phyloP scores from a whole-genome alignment of 1,284 basidiomycete genomes.

The Ustilago crameri region DNA sequence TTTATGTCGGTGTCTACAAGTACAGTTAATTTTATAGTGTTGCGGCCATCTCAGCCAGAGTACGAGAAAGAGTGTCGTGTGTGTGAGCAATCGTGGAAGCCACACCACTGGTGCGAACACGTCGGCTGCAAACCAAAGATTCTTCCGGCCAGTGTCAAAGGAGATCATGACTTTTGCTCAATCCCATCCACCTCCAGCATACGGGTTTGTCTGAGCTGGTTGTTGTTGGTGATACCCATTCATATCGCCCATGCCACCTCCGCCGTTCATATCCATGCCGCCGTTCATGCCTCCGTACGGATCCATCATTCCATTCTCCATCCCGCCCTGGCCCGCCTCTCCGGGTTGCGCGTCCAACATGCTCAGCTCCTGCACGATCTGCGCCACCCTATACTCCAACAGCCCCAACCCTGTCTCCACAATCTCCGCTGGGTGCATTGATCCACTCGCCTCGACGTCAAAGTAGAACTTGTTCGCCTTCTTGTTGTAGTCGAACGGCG shows the following conservation, averaged over 20 bases:
- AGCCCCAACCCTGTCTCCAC: slow-evolving; percentile 62
- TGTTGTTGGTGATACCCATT: slow-evolving; percentile 26
- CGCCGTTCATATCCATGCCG: slow-evolving; percentile 21
- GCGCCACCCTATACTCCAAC: slow-evolving; percentile 62
- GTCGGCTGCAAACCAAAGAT: no score
- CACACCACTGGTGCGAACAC: no score
- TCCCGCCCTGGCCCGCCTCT: slow-evolving; percentile 7
- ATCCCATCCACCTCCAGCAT: slow-evolving; percentile 28
- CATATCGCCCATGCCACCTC: slow-evolving; percentile 11
- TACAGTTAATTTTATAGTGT: not conserved
- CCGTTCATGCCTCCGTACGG: slow-evolving; percentile 21
- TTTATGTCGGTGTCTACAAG: slow-evolving; percentile 1
- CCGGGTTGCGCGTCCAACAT: slow-evolving; percentile 53
- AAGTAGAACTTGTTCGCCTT: slow-evolving; percentile 65
- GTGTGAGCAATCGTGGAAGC: no score
- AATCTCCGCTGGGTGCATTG: slow-evolving; percentile 64
- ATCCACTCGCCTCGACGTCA: slow-evolving; percentile 65
- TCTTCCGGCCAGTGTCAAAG: no score
- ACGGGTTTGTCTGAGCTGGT: slow-evolving; percentile 17
- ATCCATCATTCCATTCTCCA: slow-evolving; percentile 37
- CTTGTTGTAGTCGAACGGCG: slow-evolving; percentile 61
- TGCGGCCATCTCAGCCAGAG: no score
- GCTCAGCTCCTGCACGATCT: slow-evolving; percentile 66
- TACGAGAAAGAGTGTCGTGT: no score
- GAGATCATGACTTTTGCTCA: slow-evolving; percentile 3